These are phyloP conservation scores for Arachis monticola DNA, from an alignment of 331 rosid species.

Conservation along the genomic window DNA sequence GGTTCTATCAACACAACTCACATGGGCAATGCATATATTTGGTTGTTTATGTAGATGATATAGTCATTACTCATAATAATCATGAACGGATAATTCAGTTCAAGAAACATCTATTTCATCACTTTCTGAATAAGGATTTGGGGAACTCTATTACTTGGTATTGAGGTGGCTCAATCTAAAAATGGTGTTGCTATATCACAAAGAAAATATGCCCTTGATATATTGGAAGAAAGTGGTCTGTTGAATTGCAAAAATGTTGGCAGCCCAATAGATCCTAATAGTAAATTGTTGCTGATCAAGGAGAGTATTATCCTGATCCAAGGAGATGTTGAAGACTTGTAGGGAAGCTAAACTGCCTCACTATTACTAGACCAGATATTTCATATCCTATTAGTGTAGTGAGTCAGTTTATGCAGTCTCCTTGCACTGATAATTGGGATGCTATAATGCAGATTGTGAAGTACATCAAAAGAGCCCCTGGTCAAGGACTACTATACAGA, in stretches of 20 bases:
- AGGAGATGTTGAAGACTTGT: too few relatives aligned
- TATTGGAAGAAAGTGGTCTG: too few relatives aligned
- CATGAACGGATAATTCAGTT: neutral
- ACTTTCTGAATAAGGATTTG: neutral
- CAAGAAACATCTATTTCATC: neutral
- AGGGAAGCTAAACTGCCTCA: neutral
- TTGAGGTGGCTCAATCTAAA: too few relatives aligned
- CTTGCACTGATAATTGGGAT: neutral
- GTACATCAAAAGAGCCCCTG: neutral
- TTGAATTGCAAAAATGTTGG: too few relatives aligned
- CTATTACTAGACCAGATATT: neutral
- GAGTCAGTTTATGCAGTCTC: neutral
- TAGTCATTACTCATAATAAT: too few relatives aligned
- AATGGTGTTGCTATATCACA: too few relatives aligned
- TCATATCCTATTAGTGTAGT: neutral
- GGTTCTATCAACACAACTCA: neutral
- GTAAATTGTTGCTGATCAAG: too few relatives aligned
- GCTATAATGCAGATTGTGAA: neutral
- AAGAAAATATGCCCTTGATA: too few relatives aligned
- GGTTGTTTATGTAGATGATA: neutral
- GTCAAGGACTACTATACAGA: neutral
- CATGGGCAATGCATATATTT: neutral
- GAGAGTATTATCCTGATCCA: too few relatives aligned
- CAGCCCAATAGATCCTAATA: too few relatives aligned
- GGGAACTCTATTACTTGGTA: neutral